Evolutionary conservation across 208 protist species (phyloP).

Genomic region (Zelonia costaricensis): DNA sequence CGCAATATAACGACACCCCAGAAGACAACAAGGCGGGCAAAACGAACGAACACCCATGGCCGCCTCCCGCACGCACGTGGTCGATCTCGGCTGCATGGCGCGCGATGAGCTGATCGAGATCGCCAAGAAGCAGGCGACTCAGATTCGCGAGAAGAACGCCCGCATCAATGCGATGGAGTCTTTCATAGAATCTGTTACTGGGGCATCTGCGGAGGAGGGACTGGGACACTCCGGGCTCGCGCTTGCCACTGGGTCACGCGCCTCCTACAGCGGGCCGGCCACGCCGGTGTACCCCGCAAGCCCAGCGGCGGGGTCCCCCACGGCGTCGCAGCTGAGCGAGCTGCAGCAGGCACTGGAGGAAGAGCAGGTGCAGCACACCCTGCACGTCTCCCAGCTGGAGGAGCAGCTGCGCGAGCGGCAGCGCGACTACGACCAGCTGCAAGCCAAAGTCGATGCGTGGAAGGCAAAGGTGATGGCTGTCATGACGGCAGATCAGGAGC

Average conservation of each 20-base stretch:
- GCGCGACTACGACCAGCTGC: slow-evolving; percentile 23
- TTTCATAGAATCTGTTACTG: slow-evolving; percentile 47
- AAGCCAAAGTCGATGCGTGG: slow-evolving; percentile 40
- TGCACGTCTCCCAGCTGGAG: slow-evolving; percentile 37
- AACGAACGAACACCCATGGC: slow-evolving; percentile 1
- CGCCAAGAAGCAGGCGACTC: slow-evolving; percentile 52
- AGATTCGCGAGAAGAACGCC: slow-evolving; percentile 59
- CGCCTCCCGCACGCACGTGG: slow-evolving; percentile 43
- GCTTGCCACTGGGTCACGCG: background rate
- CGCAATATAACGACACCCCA: too few relatives aligned
- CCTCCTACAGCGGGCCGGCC: background rate
- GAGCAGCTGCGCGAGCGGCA: slow-evolving; percentile 27
- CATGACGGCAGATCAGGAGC: slow-evolving; percentile 31
- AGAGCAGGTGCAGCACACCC: slow-evolving; percentile 31
- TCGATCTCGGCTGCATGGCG: slow-evolving; percentile 52
- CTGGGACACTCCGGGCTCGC: background rate
- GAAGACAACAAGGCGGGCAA: background rate
- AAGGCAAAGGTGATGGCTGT: slow-evolving; percentile 36
- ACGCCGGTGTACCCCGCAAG: background rate
- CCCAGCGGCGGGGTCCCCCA: background rate
- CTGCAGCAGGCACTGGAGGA: slow-evolving; percentile 34
- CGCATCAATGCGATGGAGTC: slow-evolving; percentile 45
- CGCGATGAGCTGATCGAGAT: slow-evolving; percentile 62
- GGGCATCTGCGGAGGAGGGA: slow-evolving; percentile 14
- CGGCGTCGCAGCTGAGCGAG: slow-evolving; percentile 7